Conservation (phyloP, 768 basidiomycete genomes). For the Pleurotus tuber-regium region DNA sequence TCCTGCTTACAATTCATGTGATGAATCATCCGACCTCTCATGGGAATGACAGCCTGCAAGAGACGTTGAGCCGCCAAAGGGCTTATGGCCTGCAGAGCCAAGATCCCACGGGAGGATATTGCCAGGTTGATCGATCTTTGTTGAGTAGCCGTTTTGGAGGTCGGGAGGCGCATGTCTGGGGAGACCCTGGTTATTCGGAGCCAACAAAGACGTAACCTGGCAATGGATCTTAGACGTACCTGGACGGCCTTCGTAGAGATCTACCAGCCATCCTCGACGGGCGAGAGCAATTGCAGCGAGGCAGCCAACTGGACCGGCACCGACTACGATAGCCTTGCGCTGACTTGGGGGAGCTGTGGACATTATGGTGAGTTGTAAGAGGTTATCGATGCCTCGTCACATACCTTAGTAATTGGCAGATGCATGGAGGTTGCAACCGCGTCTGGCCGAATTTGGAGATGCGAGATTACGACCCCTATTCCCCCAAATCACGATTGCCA, state of each 20-base stretch:
- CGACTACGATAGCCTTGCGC: constrained; percentile 65
- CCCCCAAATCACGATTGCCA: neutral
- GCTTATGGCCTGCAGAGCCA: constrained; percentile 82
- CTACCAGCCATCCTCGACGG: constrained; percentile 82
- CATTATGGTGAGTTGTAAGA: constrained; percentile 13
- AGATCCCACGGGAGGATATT: constrained; percentile 90
- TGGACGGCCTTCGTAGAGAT: constrained; percentile 75
- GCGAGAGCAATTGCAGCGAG: constrained; percentile 84
- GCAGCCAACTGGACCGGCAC: constrained; percentile 94
- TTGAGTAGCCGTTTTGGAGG: constrained; percentile 60
- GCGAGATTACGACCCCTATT: neutral
- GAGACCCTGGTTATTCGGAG: constrained; percentile 14
- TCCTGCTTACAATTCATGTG: constrained; percentile 64
- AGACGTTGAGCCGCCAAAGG: constrained; percentile 65
- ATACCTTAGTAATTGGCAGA: constrained; percentile 10
- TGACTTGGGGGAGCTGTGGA: constrained; percentile 10
- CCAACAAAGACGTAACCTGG: constrained; percentile 9
- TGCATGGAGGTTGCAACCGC: neutral
- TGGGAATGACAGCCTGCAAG: constrained; percentile 80
- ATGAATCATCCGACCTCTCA: constrained; percentile 97
- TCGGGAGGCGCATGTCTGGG: constrained; percentile 71
- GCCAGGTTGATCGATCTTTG: constrained; percentile 96
- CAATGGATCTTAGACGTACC: constrained; percentile 40
- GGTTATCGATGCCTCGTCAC: constrained; percentile 1
- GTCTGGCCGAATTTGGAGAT: neutral